Conservation (phyloP, 1,284 basidiomycete genomes). For the Cutaneotrichosporon cavernicola region DNA sequence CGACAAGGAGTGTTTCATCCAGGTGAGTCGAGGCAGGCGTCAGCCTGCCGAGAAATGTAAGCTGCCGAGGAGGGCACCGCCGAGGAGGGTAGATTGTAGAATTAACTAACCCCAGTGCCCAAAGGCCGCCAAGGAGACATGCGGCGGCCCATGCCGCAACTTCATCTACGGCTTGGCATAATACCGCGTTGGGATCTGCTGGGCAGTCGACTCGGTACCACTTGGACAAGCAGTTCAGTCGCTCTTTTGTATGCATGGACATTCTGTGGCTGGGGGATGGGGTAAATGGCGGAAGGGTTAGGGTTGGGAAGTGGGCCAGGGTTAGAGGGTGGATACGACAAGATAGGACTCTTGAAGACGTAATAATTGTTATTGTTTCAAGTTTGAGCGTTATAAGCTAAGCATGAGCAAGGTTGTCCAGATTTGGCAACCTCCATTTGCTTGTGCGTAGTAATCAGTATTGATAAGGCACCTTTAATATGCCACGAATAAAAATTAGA, state of each 20-base stretch:
- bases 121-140: slow-evolving; percentile 23
- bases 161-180: slow-evolving; percentile 24
- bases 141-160: slow-evolving; percentile 33
- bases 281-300: background rate
- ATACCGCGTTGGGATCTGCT: background rate
- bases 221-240: background rate
- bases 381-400: too few species aligned
- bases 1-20: slow-evolving; percentile 23
- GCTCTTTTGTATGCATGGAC: slow-evolving; percentile 3
- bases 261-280: background rate
- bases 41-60: too few species aligned
- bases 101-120: slow-evolving; percentile 8
- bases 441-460: too few species aligned
- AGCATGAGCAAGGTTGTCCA: too few species aligned
- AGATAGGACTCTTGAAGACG: too few species aligned
- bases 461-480: slow-evolving; percentile 3
- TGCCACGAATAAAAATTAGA: background rate
- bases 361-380: too few species aligned
- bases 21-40: background rate
- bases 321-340: too few species aligned
- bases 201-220: background rate
- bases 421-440: too few species aligned
- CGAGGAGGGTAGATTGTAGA: background rate
- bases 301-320: background rate
- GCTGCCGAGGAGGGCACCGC: background rate